Base-by-base conservation (phyloP, 345 rosid genomes). In the Citropsis articulata region DNA sequence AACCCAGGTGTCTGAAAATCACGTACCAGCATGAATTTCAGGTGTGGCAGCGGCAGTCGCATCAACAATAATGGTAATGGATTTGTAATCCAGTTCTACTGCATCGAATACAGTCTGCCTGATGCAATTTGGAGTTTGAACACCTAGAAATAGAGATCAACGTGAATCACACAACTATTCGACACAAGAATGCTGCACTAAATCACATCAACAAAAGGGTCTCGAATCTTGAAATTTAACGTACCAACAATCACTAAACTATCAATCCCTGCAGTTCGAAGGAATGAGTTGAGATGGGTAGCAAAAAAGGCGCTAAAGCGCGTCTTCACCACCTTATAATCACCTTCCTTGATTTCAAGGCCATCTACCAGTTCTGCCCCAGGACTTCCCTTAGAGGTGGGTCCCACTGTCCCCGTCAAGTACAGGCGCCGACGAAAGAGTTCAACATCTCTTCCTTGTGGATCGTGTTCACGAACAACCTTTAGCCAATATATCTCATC, bases 31-130 rank as follows among this genome's bases (percentile, higher is more conserved):
- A 76, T 93, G 99, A 28, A 95, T 74, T 28, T 91, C 92, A 45
- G 91, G 89, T 57, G 99, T 88, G 21, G 93, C 90, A 80, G 99
- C 99, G 66, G 98, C 98, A 0, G 99, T 95, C 75, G 97, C 97
- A 88, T 95, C 97, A 21, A 73, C 57, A 40, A 95, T 84, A 67
- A 93, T 91, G 36, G 87, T 80, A 72, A 93, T 90, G 35, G 78
- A 60, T 72, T 45, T 81, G 78, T 92, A 93, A 85, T 90, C 92
- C 59, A 90, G 76, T 36, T 86, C 97, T 60, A 91, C 93, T 1
- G 95, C 96, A 82, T 96, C 99, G 83, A 92, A 95, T n/a, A 82
- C 94, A 7, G 97, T 91, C 80, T 93, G 97, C 80, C 98, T 82
- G 70, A 93, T 86, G 86, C 97, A 91, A 68, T 91, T 96, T 10